Conservation (phyloP, 192 early-diverging fungal species). For the Podila clonocystis region DNA sequence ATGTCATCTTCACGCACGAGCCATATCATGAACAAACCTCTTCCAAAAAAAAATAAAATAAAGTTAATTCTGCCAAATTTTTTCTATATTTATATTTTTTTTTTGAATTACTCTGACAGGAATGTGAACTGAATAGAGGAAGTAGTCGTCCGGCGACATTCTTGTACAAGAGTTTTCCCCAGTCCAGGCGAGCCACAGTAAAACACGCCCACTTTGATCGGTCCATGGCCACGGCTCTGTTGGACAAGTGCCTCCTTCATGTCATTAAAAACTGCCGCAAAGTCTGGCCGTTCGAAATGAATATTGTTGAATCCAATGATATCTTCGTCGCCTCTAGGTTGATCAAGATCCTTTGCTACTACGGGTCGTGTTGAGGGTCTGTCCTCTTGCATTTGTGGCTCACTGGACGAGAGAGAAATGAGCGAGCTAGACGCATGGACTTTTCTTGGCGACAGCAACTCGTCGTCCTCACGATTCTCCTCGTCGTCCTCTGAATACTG, state of each 20-base stretch:
- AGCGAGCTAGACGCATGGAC: constrained; percentile 69
- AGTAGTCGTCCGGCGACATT: constrained; percentile 22
- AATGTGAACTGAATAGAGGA: constrained; percentile 24
- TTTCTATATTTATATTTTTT: too few relatives aligned
- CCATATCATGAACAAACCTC: background rate
- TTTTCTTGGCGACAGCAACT: constrained; percentile 31
- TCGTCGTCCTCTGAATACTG: constrained; percentile 43
- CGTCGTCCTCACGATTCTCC: constrained; percentile 23
- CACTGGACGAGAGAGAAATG: constrained; percentile 56
- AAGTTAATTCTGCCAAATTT: background rate
- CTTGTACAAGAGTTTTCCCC: constrained; percentile 59
- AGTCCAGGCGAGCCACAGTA: constrained; percentile 82
- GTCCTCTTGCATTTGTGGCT: constrained; percentile 53
- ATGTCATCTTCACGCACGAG: background rate
- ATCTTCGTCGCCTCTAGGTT: constrained; percentile 37
- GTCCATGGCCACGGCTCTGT: constrained; percentile 28
- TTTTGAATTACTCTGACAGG: constrained; percentile 24
- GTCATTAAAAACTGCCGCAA: constrained; percentile 67
- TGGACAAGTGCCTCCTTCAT: constrained; percentile 36
- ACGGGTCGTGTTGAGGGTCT: constrained; percentile 36
- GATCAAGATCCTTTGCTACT: constrained; percentile 57
- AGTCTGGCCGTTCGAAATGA: constrained; percentile 85
- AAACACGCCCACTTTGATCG: constrained; percentile 78
- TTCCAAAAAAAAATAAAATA: background rate
- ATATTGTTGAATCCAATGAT: constrained; percentile 61